Evolutionary conservation across 2,329 filamentous ascomycete species (phyloP).

Genomic region (Gaeumannomyces sp.): DNA sequence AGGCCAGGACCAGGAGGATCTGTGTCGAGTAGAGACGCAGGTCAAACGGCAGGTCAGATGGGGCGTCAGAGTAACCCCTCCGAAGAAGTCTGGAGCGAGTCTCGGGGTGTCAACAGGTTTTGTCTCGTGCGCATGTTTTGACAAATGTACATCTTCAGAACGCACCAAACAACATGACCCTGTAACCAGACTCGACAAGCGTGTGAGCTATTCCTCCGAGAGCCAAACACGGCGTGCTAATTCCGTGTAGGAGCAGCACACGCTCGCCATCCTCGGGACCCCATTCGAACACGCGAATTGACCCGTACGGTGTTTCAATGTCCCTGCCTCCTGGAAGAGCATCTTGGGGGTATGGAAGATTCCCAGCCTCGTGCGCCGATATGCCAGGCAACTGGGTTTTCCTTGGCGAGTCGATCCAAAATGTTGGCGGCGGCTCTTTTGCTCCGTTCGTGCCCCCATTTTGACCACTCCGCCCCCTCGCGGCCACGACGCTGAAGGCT

Average conservation of each 20-base stretch:
- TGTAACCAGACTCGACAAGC: conserved; percentile 52
- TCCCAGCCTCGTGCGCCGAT: conserved; percentile 29
- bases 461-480: not conserved
- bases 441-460: not conserved
- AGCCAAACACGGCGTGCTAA: conserved; percentile 69
- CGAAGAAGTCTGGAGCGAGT: conserved; percentile 54
- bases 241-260: conserved; percentile 73
- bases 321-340: conserved; percentile 63
- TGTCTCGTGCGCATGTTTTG: not conserved
- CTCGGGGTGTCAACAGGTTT: not conserved
- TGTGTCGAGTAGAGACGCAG: conserved; percentile 58
- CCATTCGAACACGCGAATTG: conserved; percentile 72
- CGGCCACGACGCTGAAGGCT: not conserved
- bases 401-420: conserved; percentile 30
- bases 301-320: conserved; percentile 64
- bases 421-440: not conserved
- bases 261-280: conserved; percentile 65
- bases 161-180: conserved; percentile 71
- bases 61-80: conserved; percentile 70
- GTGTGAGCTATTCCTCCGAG: conserved; percentile 60
- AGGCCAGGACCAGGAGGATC: conserved; percentile 59
- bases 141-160: not conserved
- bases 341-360: conserved; percentile 61
- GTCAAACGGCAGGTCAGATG: conserved; percentile 54
- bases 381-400: conserved; percentile 32